These are phyloP conservation scores for Lasiodiplodia citricola DNA, from an alignment of 2,329 filamentous ascomycete genomes.

Conservation along the genomic window DNA sequence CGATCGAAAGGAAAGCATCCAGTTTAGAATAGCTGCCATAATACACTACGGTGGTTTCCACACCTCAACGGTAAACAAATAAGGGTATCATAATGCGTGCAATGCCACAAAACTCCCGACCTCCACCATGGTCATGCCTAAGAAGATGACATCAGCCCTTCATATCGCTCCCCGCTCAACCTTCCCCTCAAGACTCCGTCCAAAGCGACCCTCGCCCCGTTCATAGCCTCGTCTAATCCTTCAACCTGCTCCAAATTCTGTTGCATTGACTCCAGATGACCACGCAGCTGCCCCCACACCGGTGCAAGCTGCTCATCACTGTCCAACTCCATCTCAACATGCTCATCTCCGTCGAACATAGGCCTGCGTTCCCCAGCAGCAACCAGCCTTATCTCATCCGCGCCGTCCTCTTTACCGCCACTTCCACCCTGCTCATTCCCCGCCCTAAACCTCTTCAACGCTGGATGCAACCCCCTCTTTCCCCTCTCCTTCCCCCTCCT, in stretches of 20 bases:
- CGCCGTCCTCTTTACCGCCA: conserved; percentile 32
- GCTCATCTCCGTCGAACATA: background rate
- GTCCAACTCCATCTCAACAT: conserved; percentile 28
- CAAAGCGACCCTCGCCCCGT: conserved; percentile 38
- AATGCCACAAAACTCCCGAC: background rate
- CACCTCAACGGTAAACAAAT: background rate
- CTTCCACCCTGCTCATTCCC: background rate
- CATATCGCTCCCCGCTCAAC: conserved; percentile 39
- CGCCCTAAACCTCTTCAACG: conserved; percentile 5
- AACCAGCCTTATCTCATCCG: conserved; percentile 34
- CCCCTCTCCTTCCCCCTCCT: conserved; percentile 56
- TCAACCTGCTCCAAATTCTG: conserved; percentile 44
- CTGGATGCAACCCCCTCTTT: conserved; percentile 29
- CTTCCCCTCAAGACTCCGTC: conserved; percentile 43
- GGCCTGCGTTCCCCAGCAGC: background rate
- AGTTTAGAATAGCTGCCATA: background rate
- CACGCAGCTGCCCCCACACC: conserved; percentile 44
- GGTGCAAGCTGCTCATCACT: conserved; percentile 37
- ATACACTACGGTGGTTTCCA: background rate
- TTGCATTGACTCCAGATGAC: conserved; percentile 46
- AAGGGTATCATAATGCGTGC: conserved; percentile 13
- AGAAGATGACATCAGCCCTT: conserved; percentile 30
- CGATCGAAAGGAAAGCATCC: background rate
- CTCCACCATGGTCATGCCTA: background rate
- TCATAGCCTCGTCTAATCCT: conserved; percentile 40